A percentile compares a stretch with the other conserved stretches of the same genome.
Conservation (phyloP, 2,329 filamentous ascomycete genomes). For the Ophiostoma populinum region DNA sequence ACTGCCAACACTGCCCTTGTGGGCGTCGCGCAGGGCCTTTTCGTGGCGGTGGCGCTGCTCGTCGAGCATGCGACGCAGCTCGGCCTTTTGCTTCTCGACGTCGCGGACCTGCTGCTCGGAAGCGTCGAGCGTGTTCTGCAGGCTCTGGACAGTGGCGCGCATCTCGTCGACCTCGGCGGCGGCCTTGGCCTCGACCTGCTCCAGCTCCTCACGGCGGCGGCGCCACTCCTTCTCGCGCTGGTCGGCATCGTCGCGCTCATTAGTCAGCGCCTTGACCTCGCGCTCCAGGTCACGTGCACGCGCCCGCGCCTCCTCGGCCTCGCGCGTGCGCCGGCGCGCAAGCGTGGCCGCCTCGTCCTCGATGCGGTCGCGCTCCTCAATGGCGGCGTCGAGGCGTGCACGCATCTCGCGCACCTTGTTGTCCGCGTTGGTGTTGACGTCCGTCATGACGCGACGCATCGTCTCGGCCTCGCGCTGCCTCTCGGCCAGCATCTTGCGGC, state of each 20-base stretch:
- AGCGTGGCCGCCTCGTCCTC: constrained; percentile 78
- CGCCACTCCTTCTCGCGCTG: constrained; percentile 58
- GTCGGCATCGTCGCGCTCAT: constrained; percentile 66
- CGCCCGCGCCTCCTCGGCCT: constrained; percentile 70
- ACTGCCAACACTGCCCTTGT: constrained; percentile 19
- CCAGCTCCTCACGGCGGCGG: constrained; percentile 56
- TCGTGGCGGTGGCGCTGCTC: constrained; percentile 64
- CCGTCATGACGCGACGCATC: constrained; percentile 75
- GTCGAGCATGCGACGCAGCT: constrained; percentile 59
- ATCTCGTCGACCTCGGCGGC: constrained; percentile 60
- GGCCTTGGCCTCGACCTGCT: constrained; percentile 50
- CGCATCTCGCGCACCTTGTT: constrained; percentile 75
- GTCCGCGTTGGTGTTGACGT: constrained; percentile 73
- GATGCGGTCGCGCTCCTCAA: constrained; percentile 85
- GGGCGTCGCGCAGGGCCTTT: constrained; percentile 52
- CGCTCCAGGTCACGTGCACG: constrained; percentile 70
- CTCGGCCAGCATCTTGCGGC: constrained; percentile 71
- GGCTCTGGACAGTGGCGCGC: constrained; percentile 57
- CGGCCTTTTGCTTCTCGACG: constrained; percentile 65
- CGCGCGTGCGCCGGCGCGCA: constrained; percentile 58
- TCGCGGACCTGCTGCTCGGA: constrained; percentile 68
- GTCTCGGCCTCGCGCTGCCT: constrained; percentile 84
- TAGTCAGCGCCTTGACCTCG: constrained; percentile 49
- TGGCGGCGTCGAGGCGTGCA: constrained; percentile 67
- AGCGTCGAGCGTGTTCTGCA: constrained; percentile 68